Evolutionary conservation across 495 filamentous ascomycete species (phyloP).

Genomic region (Usnea hakonensis): DNA sequence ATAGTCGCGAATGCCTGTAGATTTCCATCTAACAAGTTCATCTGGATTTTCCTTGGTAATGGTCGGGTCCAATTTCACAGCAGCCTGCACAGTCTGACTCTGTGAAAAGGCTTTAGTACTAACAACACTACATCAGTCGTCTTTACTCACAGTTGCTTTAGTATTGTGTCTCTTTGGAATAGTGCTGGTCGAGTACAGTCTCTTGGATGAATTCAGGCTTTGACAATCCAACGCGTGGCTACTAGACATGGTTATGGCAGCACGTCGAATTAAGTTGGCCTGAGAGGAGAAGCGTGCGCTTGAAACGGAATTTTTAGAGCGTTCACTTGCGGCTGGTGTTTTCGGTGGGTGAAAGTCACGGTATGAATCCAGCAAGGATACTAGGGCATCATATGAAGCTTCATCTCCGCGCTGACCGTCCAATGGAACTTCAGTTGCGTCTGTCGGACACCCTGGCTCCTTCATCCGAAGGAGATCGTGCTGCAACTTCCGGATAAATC

Average conservation of each 20-base stretch:
- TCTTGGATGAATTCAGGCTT: neutral
- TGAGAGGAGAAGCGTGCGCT: neutral
- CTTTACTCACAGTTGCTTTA: slow-evolving; percentile 9
- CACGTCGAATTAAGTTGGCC: neutral
- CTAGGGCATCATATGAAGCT: neutral
- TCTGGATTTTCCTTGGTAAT: neutral
- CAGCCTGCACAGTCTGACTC: neutral
- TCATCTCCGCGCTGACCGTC: neutral
- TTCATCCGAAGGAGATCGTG: neutral
- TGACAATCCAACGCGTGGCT: neutral
- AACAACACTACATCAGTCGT: neutral
- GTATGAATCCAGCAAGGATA: neutral
- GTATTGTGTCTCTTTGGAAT: neutral
- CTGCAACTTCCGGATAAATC: neutral
- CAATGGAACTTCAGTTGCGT: neutral
- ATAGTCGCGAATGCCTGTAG: slow-evolving; percentile 27
- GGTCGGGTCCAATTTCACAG: neutral
- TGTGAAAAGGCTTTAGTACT: neutral
- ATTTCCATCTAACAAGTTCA: neutral
- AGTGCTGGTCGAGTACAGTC: neutral
- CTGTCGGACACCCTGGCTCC: neutral
- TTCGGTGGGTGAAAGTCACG: neutral
- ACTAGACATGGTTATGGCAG: neutral
- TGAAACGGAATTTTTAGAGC: neutral
- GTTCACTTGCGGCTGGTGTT: too few relatives aligned